A percentile compares a stretch with the other conserved stretches of the same genome.
phyloP scores from a whole-genome alignment of 2,329 filamentous ascomycete species.

The Talaromyces sp. region DNA sequence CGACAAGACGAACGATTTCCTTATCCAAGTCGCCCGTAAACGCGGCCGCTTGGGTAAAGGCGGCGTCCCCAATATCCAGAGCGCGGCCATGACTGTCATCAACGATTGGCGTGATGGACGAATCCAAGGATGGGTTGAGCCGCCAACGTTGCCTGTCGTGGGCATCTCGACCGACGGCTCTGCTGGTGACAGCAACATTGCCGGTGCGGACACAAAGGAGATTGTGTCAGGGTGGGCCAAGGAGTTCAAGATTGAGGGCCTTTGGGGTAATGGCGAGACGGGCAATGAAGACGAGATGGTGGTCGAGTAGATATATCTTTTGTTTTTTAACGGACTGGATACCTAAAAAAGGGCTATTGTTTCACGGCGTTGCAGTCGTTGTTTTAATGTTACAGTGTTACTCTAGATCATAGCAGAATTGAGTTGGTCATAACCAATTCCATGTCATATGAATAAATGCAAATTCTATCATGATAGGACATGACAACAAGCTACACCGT shows the following conservation, averaged over 20 bases:
- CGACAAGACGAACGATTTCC: constrained; percentile 81
- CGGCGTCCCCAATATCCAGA: constrained; percentile 81
- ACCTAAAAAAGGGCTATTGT: constrained; percentile 25
- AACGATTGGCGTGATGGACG: constrained; percentile 96
- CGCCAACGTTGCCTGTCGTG: constrained; percentile 62
- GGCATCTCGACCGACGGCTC: constrained; percentile 44
- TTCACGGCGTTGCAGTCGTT: constrained; percentile 1
- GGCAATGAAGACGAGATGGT: constrained; percentile 37
- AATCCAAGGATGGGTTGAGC: constrained; percentile 86
- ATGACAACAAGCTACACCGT: neutral
- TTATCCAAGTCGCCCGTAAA: constrained; percentile 92
- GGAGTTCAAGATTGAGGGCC: constrained; percentile 89
- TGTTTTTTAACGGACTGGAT: constrained; percentile 17
- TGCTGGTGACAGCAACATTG: constrained; percentile 20
- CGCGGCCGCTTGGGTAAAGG: constrained; percentile 82
- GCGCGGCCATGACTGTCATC: constrained; percentile 87
- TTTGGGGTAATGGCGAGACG: constrained; percentile 68
- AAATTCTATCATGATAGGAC: neutral
- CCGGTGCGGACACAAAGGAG: constrained; percentile 64
- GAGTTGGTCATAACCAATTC: neutral
- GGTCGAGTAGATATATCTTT: constrained; percentile 28
- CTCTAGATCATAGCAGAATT: neutral
- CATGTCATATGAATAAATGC: neutral
- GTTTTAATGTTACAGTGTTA: neutral
- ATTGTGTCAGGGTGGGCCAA: constrained; percentile 90